phyloP scores from a whole-genome alignment of 2,329 filamentous ascomycete species.

The Botrytis medusae region DNA sequence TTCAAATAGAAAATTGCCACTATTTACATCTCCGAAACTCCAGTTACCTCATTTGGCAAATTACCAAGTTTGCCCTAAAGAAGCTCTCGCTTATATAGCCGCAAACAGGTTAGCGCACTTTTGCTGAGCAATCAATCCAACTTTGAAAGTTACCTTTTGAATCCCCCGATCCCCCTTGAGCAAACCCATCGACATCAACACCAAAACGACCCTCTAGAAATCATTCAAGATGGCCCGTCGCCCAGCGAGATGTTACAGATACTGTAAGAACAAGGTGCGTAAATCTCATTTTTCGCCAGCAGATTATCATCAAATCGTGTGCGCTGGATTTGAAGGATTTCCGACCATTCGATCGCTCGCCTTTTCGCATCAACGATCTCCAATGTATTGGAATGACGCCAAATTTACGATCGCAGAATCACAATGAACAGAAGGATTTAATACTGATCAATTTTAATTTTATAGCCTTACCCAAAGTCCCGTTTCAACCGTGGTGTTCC shows the following conservation, averaged over 20 bases:
- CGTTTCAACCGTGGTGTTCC: slow-evolving; percentile 99
- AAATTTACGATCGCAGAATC: background rate
- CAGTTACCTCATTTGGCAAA: slow-evolving; percentile 2
- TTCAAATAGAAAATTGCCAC: slow-evolving; percentile 17
- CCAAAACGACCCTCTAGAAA: slow-evolving; percentile 52
- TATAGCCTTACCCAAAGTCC: slow-evolving; percentile 95
- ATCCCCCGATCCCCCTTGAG: slow-evolving; percentile 23
- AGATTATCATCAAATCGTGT: slow-evolving; percentile 14
- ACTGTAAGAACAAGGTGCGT: slow-evolving; percentile 99
- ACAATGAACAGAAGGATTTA: background rate
- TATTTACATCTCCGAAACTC: slow-evolving; percentile 14
- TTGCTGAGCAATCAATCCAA: slow-evolving; percentile 17
- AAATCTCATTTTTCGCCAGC: slow-evolving; percentile 11
- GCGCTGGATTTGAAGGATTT: slow-evolving; percentile 19
- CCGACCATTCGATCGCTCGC: slow-evolving; percentile 18
- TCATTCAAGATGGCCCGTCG: slow-evolving; percentile 96
- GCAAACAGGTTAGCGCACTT: background rate
- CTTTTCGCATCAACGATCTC: slow-evolving; percentile 16
- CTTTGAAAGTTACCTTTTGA: slow-evolving; percentile 20
- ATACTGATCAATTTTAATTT: slow-evolving; percentile 29
- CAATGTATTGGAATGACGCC: background rate
- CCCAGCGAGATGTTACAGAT: slow-evolving; percentile 99
- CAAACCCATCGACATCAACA: slow-evolving; percentile 42
- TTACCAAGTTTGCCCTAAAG: slow-evolving; percentile 17
- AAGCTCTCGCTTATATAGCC: slow-evolving; percentile 22